Base-by-base conservation (phyloP, 2,329 filamentous ascomycete species). In the Hirsutella thompsonii region DNA sequence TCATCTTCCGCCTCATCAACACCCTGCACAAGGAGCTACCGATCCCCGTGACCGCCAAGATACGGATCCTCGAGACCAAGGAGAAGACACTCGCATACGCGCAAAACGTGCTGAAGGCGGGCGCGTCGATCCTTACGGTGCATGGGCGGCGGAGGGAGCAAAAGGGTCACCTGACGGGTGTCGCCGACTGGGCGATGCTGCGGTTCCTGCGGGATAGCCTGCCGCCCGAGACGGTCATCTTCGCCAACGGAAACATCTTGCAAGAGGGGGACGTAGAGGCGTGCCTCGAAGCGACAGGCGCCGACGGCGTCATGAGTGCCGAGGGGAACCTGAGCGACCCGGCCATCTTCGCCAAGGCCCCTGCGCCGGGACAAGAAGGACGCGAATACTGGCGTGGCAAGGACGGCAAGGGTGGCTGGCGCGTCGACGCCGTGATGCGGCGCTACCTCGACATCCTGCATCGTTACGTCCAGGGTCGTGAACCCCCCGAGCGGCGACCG, bases 281-380 rank as follows among this genome's bases (percentile, higher is more conserved):
- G 18, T 96, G 90, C 54, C 65, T 98, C 18, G 74, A 79, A 38
- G 85, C 72, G 4, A 98, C 92, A 1, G 88, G 89, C 1, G 90
- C 81, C 2, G 92, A 98, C 58, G 92, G 75, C 16, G 78, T 98
- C 39, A 96, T 98, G 92, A 90, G 83, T 49, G 92, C 92, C 5
- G 92, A 98, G 62, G 92, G 88, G 0, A 94, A 95, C 56, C 71
- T 98, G 1, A 90, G 87, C 54, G 87, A 98, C 55, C 92, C 92
- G 0, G 79, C 78, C 2, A 82, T 98, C 35, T 98, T 98, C 55
- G 78, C 81, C 13, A 63, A 68, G 26, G 69, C 78, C 14, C 87
- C 87, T 0, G 57, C 73, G 0, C 53, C 66, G 0, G 83, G 79
- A 0, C 60, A 78, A 37, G 78, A 85, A 57, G 78, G 77, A 0